Percentiles rank a stretch among this genome's conserved stretches.
These are phyloP conservation scores for Penicillium canariense DNA, from an alignment of 495 filamentous ascomycete genomes.

Conservation along the genomic window DNA sequence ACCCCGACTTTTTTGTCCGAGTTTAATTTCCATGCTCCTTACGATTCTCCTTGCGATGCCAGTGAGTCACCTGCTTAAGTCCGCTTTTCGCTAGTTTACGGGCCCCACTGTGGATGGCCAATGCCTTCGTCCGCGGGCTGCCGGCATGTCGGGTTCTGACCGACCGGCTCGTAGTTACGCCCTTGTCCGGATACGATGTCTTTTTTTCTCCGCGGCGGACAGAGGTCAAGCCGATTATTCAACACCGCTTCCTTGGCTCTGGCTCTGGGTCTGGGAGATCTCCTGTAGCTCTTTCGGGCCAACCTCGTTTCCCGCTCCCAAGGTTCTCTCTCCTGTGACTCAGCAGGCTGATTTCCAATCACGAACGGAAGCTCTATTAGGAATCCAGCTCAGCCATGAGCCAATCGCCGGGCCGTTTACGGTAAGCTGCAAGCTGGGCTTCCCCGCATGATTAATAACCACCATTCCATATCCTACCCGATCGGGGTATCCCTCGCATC, in stretches of 20 bases:
- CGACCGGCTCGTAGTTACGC: constrained; percentile 6
- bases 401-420: too few relatives aligned
- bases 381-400: constrained; percentile 3
- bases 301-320: background rate
- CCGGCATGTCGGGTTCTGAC: background rate
- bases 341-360: constrained; percentile 4
- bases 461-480: background rate
- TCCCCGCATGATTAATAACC: background rate
- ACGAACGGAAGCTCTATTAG: background rate
- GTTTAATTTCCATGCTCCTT: background rate
- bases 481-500: too few relatives aligned
- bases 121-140: background rate
- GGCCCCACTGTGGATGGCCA: background rate
- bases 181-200: background rate
- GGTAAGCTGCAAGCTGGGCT: too few relatives aligned
- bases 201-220: background rate
- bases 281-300: background rate
- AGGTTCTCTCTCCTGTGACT: background rate
- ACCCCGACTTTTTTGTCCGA: background rate
- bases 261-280: background rate
- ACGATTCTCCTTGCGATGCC: background rate
- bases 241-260: background rate
- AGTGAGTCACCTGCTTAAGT: constrained; percentile 2
- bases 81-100: background rate
- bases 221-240: background rate